phyloP scores from a whole-genome alignment of 2,329 filamentous ascomycete species.

The Botryosphaeria agaves region DNA sequence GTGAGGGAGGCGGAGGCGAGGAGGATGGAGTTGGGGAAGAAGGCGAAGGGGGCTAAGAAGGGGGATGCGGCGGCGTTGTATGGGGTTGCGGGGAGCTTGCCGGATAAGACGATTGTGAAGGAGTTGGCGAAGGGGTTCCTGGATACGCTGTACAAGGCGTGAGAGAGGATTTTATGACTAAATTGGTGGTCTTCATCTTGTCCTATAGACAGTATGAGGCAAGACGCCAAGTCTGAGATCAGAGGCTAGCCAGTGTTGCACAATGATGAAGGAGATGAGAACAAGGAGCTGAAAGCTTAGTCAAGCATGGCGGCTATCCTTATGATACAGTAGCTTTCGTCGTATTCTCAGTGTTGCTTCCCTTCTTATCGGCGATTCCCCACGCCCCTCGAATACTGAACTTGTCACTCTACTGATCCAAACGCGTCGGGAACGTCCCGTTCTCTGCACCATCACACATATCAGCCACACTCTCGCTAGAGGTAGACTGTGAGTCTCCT shows the following conservation, averaged over 20 bases:
- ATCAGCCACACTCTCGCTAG: neutral
- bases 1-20: slow-evolving; percentile 71
- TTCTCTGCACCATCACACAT: no score
- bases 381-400: no score
- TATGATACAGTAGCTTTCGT: neutral
- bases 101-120: slow-evolving; percentile 88
- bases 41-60: slow-evolving; percentile 36
- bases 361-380: no score
- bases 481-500: neutral
- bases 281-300: neutral
- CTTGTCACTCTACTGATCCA: slow-evolving; percentile 25
- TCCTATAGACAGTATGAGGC: no score
- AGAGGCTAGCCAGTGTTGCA: no score
- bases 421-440: slow-evolving; percentile 36
- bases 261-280: no score
- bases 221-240: no score
- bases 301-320: neutral
- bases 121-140: slow-evolving; percentile 82
- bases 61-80: slow-evolving; percentile 81
- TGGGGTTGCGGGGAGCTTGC: slow-evolving; percentile 84
- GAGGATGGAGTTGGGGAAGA: slow-evolving; percentile 50
- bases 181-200: no score
- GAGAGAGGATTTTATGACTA: no score
- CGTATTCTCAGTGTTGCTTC: no score
- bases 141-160: slow-evolving; percentile 83